Conservation (phyloP, 2,329 filamentous ascomycete species). For the Emmonsiellopsis sp. region DNA sequence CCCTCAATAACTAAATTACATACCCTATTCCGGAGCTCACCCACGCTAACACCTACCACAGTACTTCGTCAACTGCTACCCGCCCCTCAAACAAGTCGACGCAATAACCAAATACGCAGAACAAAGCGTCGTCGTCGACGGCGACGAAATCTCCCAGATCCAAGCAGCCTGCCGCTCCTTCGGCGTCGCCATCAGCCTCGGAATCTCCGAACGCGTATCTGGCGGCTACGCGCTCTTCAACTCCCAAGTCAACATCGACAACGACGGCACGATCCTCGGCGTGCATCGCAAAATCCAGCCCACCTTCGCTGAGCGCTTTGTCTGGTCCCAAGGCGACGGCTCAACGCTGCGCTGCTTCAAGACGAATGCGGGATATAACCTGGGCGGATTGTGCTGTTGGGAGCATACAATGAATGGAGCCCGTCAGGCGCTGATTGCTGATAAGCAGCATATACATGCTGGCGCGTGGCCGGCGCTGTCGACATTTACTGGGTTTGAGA, state of each 20-base stretch:
- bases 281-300: conserved; percentile 30
- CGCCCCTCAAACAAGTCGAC: conserved; percentile 23
- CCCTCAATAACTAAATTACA: background rate
- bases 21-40: no score
- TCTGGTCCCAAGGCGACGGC: conserved; percentile 27
- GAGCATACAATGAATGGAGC: conserved; percentile 31
- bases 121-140: conserved; percentile 25
- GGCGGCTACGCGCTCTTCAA: conserved; percentile 27
- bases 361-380: conserved; percentile 22
- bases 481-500: conserved; percentile 28
- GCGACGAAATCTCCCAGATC: conserved; percentile 20
- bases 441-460: conserved; percentile 24
- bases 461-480: conserved; percentile 24
- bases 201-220: conserved; percentile 25
- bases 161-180: conserved; percentile 24
- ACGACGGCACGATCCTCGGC: conserved; percentile 23
- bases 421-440: conserved; percentile 24
- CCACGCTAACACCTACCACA: background rate
- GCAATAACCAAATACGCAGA: conserved; percentile 25
- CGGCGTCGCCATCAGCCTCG: conserved; percentile 23
- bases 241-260: conserved; percentile 26
- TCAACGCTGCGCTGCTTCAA: conserved; percentile 22
- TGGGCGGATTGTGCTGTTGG: conserved; percentile 28
- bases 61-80: conserved; percentile 28
- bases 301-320: conserved; percentile 24